phyloP scores from a whole-genome alignment of 192 early-diverging fungal genomes.

The Gryganskiella cystojenkinii region DNA sequence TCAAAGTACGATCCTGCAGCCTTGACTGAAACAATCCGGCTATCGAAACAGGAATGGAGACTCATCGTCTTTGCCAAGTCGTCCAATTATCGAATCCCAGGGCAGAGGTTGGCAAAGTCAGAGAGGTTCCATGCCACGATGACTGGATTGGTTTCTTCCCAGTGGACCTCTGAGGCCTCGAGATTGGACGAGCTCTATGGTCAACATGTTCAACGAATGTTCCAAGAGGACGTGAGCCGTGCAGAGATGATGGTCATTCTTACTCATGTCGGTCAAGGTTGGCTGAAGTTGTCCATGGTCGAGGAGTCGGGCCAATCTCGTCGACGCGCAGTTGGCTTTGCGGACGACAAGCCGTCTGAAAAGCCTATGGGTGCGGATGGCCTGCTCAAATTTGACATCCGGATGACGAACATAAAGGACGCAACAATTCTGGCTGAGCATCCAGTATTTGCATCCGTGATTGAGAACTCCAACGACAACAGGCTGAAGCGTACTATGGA shows the following conservation, averaged over 20 bases:
- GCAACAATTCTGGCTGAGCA: neutral
- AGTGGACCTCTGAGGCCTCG: slow-evolving; percentile 14
- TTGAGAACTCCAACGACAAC: too few relatives aligned
- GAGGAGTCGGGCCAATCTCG: too few relatives aligned
- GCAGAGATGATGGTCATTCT: slow-evolving; percentile 37
- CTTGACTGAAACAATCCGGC: slow-evolving; percentile 8
- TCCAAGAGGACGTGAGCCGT: slow-evolving; percentile 14
- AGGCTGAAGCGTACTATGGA: neutral
- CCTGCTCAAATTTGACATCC: neutral
- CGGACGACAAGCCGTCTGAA: neutral
- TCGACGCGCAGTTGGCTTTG: neutral
- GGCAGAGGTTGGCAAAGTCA: slow-evolving; percentile 29
- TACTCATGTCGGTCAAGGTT: slow-evolving; percentile 16
- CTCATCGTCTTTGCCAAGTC: slow-evolving; percentile 12
- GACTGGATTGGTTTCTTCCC: slow-evolving; percentile 21
- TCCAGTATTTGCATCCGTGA: too few relatives aligned
- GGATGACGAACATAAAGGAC: neutral
- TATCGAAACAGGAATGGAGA: slow-evolving; percentile 40
- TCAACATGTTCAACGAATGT: neutral
- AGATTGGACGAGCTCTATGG: slow-evolving; percentile 8
- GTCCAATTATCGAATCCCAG: slow-evolving; percentile 29
- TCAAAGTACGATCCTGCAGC: neutral
- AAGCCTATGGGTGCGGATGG: slow-evolving; percentile 11
- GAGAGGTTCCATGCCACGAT: slow-evolving; percentile 25
- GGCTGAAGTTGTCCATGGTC: slow-evolving; percentile 18